A percentile compares a stretch with the other conserved stretches of the same genome.
Evolutionary conservation across 2,329 filamentous ascomycete species (phyloP).

Genomic region (Aspergillus pseudoterreus): DNA sequence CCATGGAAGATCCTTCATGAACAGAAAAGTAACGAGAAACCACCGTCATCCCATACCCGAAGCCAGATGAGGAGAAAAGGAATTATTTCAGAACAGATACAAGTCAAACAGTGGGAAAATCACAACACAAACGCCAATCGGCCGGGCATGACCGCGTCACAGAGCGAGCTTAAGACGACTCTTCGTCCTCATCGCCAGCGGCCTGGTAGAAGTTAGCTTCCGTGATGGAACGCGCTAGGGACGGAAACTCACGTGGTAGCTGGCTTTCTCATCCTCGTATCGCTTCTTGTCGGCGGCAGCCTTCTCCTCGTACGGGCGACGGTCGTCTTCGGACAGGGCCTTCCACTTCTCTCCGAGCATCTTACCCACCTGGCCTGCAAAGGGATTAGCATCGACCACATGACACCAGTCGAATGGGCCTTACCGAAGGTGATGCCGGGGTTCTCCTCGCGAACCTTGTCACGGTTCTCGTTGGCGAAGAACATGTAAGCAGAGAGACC

Average conservation of each 20-base stretch:
- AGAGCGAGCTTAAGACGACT: slow-evolving; percentile 30
- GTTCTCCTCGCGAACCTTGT: slow-evolving; percentile 97
- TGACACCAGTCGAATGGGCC: slow-evolving; percentile 21
- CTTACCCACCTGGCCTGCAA: slow-evolving; percentile 87
- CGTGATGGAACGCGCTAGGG: neutral
- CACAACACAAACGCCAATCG: slow-evolving; percentile 33
- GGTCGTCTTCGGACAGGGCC: slow-evolving; percentile 89
- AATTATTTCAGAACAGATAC: slow-evolving; percentile 28
- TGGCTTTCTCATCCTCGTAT: slow-evolving; percentile 96
- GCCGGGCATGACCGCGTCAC: slow-evolving; percentile 22
- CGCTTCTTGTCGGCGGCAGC: slow-evolving; percentile 97
- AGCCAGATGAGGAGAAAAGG: slow-evolving; percentile 29
- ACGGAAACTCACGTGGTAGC: slow-evolving; percentile 71
- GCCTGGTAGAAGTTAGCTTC: slow-evolving; percentile 40
- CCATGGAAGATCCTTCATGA: slow-evolving; percentile 29
- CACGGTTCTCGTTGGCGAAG: slow-evolving; percentile 99
- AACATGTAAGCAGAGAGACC: slow-evolving; percentile 99
- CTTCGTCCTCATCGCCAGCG: slow-evolving; percentile 57
- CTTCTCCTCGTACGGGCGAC: slow-evolving; percentile 92
- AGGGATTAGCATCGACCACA: slow-evolving; percentile 13
- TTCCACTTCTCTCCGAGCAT: slow-evolving; percentile 98
- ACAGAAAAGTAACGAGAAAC: slow-evolving; percentile 28
- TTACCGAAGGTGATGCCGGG: slow-evolving; percentile 92
- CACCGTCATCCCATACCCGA: slow-evolving; percentile 31
- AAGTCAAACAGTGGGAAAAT: slow-evolving; percentile 29